A percentile compares a stretch with the other conserved stretches of the same genome.
Conservation (phyloP, 2,329 filamentous ascomycete genomes). For the Cryphonectria radicalis region DNA sequence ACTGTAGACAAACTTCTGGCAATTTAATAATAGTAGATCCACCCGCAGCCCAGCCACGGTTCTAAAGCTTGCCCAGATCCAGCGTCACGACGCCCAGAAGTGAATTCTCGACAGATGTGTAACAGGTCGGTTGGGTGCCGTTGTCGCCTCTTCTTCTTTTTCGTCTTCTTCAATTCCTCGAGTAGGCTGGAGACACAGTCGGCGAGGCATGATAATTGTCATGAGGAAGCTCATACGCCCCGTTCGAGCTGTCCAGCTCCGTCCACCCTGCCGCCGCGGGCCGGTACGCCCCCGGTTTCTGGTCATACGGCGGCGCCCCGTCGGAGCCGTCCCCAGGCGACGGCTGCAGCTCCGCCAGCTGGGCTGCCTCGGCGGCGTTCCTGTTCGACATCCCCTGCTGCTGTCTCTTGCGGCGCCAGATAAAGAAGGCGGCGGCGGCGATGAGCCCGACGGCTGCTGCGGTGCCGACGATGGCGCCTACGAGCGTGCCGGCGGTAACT, state of each 20-base stretch:
- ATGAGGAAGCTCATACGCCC: neutral
- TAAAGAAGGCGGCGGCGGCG: neutral
- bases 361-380: neutral
- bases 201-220: neutral
- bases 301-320: neutral
- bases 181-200: neutral
- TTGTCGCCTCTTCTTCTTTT: too few species aligned
- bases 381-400: too few species aligned
- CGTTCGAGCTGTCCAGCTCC: neutral
- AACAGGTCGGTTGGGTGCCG: too few species aligned
- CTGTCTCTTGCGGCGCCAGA: conserved; percentile 9
- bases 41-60: neutral
- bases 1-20: neutral
- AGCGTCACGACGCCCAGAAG: neutral
- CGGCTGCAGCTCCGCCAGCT: conserved; percentile 1
- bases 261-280: neutral
- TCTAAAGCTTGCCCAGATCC: neutral
- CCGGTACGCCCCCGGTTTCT: neutral
- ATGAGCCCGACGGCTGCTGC: neutral
- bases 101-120: neutral
- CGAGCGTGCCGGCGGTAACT: neutral
- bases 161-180: neutral
- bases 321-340: neutral
- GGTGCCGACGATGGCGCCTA: neutral
- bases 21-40: neutral